Percentiles rank a stretch among this genome's conserved stretches.
Conservation (phyloP, 2,329 filamentous ascomycete species). For the Orbilia brochopaga region DNA sequence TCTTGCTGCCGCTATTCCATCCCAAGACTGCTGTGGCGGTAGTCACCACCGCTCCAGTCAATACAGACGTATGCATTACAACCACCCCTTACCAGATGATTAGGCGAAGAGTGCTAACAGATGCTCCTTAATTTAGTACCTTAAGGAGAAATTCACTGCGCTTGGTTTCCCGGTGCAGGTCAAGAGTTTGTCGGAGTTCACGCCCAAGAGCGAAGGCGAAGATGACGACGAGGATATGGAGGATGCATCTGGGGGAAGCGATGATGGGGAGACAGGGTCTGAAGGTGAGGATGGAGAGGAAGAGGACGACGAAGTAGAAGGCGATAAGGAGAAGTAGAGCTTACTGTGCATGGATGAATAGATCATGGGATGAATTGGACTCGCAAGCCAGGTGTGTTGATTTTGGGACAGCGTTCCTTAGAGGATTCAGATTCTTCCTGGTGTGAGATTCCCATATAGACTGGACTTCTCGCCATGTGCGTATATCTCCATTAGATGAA, state of each 20-base stretch:
- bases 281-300: constrained; percentile 22
- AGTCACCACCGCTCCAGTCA: constrained; percentile 82
- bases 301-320: constrained; percentile 2
- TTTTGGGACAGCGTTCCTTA: too few relatives aligned
- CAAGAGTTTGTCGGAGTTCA: constrained; percentile 64
- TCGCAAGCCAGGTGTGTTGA: too few relatives aligned
- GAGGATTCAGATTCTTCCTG: too few relatives aligned
- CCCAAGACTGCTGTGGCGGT: constrained; percentile 82
- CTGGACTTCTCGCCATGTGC: too few relatives aligned
- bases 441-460: too few relatives aligned
- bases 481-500: too few relatives aligned
- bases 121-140: constrained; percentile 63
- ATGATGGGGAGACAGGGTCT: constrained; percentile 30
- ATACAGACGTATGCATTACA: constrained; percentile 74
- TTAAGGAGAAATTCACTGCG: constrained; percentile 74
- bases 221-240: constrained; percentile 38
- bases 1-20: constrained; percentile 80
- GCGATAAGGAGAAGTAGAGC: neutral
- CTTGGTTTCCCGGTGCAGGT: constrained; percentile 80
- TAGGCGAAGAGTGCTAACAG: constrained; percentile 50
- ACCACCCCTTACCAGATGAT: constrained; percentile 31
- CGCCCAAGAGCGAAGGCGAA: constrained; percentile 28
- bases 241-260: constrained; percentile 15
- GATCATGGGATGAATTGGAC: too few relatives aligned
- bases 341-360: too few relatives aligned